Percentiles rank a stretch among this genome's conserved stretches.
phyloP scores from a whole-genome alignment of 148 eudicot genomes.

The Nepenthes mirabilis region DNA sequence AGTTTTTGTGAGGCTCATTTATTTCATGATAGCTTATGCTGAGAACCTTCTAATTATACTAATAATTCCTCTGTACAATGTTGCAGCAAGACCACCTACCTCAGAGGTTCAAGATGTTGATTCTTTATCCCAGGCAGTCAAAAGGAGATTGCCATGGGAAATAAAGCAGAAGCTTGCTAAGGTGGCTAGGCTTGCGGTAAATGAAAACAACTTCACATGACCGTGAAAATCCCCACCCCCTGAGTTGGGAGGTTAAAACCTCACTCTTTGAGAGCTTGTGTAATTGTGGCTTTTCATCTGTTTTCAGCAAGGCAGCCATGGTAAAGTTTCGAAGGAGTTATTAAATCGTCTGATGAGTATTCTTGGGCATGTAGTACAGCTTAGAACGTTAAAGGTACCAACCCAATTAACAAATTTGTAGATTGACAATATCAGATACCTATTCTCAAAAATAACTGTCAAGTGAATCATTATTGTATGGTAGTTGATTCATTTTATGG shows the following conservation, averaged over 20 bases:
- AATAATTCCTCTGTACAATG: constrained; percentile 9
- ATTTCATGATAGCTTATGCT: neutral
- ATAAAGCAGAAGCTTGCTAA: constrained; percentile 90
- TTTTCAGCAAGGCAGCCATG: constrained; percentile 73
- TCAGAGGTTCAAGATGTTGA: constrained; percentile 64
- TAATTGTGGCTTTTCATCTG: constrained; percentile 6
- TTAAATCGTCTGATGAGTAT: constrained; percentile 83
- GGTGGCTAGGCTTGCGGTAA: constrained; percentile 92
- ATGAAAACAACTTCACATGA: neutral
- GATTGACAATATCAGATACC: too few relatives aligned
- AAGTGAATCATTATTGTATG: too few relatives aligned
- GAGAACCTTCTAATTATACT: neutral
- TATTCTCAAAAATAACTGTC: too few relatives aligned
- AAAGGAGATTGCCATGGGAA: constrained; percentile 88
- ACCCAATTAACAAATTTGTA: too few relatives aligned
- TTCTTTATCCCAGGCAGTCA: constrained; percentile 53
- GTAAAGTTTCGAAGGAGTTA: constrained; percentile 66
- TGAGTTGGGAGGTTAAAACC: neutral
- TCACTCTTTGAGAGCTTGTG: neutral
- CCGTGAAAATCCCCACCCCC: neutral
- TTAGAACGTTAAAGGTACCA: constrained; percentile 77
- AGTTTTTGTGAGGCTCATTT: neutral
- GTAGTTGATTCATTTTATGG: too few relatives aligned
- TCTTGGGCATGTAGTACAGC: constrained; percentile 79
- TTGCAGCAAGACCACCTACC: constrained; percentile 72